Evolutionary conservation across 176 grass and related monocot species (phyloP).

Genomic region (Bolboschoenus planiculmis): DNA sequence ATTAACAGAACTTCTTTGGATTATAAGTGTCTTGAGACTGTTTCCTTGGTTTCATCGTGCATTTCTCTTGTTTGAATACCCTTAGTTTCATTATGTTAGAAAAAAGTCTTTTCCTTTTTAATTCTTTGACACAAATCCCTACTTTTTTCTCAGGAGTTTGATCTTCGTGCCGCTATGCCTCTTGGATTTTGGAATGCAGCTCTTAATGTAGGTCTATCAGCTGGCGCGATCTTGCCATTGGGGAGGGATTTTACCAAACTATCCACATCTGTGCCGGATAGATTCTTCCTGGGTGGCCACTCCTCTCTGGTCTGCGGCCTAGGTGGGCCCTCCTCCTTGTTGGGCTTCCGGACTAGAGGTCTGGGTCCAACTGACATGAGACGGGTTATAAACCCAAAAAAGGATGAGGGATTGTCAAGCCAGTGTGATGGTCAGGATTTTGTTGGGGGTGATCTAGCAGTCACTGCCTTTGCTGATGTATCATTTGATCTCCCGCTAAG

Average conservation of each 20-base stretch:
- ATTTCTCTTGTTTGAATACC: conserved; percentile 22
- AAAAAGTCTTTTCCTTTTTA: background rate
- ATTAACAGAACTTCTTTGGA: background rate
- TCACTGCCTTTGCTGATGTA: conserved; percentile 73
- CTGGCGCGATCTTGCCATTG: conserved; percentile 49
- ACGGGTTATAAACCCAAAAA: conserved; percentile 19
- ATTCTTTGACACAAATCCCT: background rate
- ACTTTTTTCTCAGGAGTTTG: conserved; percentile 62
- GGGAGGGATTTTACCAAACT: conserved; percentile 38
- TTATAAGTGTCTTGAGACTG: background rate
- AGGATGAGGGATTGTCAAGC: conserved; percentile 28
- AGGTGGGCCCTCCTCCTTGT: conserved; percentile 55
- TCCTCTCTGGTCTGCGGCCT: conserved; percentile 59
- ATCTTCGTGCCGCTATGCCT: conserved; percentile 73
- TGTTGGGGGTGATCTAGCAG: conserved; percentile 45
- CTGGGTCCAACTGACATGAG: conserved; percentile 33
- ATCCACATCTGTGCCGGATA: conserved; percentile 45
- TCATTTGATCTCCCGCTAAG: conserved; percentile 87
- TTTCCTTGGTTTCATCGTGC: background rate
- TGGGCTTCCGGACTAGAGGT: conserved; percentile 69
- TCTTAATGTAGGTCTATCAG: conserved; percentile 66
- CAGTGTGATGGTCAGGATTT: conserved; percentile 35
- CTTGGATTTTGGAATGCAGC: conserved; percentile 64
- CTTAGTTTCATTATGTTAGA: background rate
- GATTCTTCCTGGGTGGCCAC: conserved; percentile 71